Percentiles rank a stretch among this genome's conserved stretches.
These are phyloP conservation scores for Ashbya aceris DNA, from an alignment of 1,139 yeast genomes.

Conservation along the genomic window DNA sequence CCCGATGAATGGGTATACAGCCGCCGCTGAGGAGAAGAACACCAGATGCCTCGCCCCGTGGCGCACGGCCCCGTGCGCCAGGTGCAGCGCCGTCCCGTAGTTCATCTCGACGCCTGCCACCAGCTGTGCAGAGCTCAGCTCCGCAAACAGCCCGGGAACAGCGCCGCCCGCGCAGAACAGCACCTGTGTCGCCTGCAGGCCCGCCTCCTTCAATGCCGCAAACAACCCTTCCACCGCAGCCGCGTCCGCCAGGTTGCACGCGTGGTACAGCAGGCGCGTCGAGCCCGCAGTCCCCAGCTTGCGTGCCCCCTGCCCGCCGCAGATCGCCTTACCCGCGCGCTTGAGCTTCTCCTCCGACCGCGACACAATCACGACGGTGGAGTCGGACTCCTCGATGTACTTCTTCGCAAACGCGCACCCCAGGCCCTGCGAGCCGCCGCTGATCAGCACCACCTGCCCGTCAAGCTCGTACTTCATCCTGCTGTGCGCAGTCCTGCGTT, in stretches of 20 bases:
- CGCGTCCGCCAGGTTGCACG: conserved; percentile 62
- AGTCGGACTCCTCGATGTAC: conserved; percentile 36
- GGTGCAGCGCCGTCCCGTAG: conserved; percentile 63
- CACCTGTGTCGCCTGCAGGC: conserved; percentile 53
- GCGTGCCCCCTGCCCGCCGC: conserved; percentile 4
- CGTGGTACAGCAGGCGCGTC: conserved; percentile 35
- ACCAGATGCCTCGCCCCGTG: conserved; percentile 42
- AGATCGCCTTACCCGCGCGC: conserved; percentile 40
- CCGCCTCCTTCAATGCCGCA: conserved; percentile 20
- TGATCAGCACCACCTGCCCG: conserved; percentile 60
- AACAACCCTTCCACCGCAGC: conserved; percentile 40
- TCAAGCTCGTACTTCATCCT: conserved; percentile 23
- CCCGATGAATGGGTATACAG: conserved; percentile 83
- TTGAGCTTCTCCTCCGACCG: conserved; percentile 54
- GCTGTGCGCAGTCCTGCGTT: too few relatives aligned
- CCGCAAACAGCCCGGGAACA: conserved; percentile 67
- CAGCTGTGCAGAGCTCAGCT: conserved; percentile 50
- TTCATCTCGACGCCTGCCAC: conserved; percentile 55
- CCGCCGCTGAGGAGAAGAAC: conserved; percentile 71
- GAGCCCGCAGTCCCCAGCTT: background rate
- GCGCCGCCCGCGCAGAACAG: conserved; percentile 88
- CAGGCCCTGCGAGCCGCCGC: conserved; percentile 95
- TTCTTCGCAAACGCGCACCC: conserved; percentile 72
- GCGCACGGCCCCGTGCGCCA: conserved; percentile 51
- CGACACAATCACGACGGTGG: conserved; percentile 68